Evolutionary conservation across 1,284 basidiomycete species (phyloP).

Genomic region (Puccinia hordei): DNA sequence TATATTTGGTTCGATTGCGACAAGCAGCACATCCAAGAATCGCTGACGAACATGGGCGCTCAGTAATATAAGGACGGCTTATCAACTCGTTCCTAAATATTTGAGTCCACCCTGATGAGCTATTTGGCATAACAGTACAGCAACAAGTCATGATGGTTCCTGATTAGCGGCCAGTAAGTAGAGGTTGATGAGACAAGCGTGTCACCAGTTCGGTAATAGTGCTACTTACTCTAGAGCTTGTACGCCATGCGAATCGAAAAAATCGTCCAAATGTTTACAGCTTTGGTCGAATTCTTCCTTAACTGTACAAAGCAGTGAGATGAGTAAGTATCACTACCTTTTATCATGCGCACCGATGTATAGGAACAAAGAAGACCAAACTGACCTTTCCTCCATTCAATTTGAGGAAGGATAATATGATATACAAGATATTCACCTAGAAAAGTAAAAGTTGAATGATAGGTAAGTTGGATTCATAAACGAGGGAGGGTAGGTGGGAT

Average conservation of each 20-base stretch:
- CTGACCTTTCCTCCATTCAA: slow-evolving; percentile 36
- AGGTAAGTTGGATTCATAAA: neutral
- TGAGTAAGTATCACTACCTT: neutral
- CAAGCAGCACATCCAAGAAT: slow-evolving; percentile 38
- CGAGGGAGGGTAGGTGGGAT: too few relatives aligned
- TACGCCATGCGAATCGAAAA: neutral
- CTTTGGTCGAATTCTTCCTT: slow-evolving; percentile 16
- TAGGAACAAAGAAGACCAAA: neutral
- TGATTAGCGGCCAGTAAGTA: neutral
- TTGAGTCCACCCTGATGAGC: slow-evolving; percentile 36
- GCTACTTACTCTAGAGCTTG: slow-evolving; percentile 9
- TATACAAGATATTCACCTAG: slow-evolving; percentile 33
- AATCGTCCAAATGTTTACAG: slow-evolving; percentile 9
- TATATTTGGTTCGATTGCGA: slow-evolving; percentile 32
- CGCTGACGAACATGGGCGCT: neutral
- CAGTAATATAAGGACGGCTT: neutral
- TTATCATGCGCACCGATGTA: neutral
- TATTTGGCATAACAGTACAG: neutral
- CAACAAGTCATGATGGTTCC: neutral
- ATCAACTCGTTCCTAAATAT: slow-evolving; percentile 28
- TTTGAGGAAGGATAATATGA: slow-evolving; percentile 36
- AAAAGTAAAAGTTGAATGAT: neutral
- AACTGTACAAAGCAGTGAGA: slow-evolving; percentile 11
- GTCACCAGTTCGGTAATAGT: neutral
- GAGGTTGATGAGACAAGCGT: too few relatives aligned